Base-by-base conservation (phyloP, 2,329 filamentous ascomycete species). In the Drechslerella dactyloides region DNA sequence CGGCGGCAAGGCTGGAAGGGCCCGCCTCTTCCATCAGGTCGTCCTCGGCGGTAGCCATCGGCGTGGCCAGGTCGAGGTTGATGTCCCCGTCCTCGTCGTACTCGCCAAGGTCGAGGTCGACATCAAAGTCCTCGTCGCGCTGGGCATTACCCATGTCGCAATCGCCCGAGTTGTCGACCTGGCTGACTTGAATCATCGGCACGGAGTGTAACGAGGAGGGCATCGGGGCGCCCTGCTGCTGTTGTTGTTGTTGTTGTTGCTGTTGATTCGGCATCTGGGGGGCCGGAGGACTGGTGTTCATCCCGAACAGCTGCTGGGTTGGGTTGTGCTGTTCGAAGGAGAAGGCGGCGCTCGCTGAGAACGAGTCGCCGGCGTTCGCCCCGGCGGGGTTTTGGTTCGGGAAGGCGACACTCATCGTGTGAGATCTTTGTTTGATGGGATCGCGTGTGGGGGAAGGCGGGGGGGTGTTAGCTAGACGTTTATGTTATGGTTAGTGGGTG, bases 301-400 rank as follows among this genome's bases (percentile, higher is more conserved):
- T 56, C 7, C 55, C 42, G 27, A 54, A 50, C 23, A 72, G 62
- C 23, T 60, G 21, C 13, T 61, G 66, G 8, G 68, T 72, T 24
- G 40, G 60, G n/a, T 72, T 64, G 52, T 72, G 60, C 17, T 65
- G 60, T n/a, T 72, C 68, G 17, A 72, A 72, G 10, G 68, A 72
- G 23, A 72, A 72, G 21, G 68, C 68, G 17, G 60, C 60, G 30
- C 68, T 65, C 15, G 46, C 68, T 15, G 68, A 65, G 56, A 72
- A 72, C 1, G 68, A 72, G 30, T 72, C 59, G 40, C 40, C 44
- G 15, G 48, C 56, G 21, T 59, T 72, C 5, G 55, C 48, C 4
- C 48, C 60, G 11, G 46, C 51, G 42, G 55, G 56, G 23, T 64
- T 65, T 48, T 55, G 68, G 51, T 65, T 65, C 2, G 59, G 59